A percentile compares a stretch with the other conserved stretches of the same genome.
phyloP scores from a whole-genome alignment of 352 stramenopile genomes.

The Thraustochytrium striatum region DNA sequence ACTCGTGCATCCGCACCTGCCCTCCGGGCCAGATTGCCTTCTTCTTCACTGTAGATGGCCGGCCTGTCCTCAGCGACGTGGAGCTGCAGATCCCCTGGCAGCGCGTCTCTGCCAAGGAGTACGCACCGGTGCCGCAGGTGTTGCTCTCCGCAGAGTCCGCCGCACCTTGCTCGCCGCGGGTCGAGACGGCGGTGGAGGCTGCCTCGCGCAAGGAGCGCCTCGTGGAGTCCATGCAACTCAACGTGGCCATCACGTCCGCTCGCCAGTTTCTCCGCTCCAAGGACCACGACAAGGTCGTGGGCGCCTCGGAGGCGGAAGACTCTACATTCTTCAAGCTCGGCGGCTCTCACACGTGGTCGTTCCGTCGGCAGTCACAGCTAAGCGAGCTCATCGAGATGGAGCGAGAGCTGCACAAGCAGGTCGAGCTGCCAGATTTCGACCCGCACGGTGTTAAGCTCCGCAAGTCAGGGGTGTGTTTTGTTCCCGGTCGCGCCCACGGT shows the following conservation, averaged over 20 bases:
- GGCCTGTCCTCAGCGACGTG: not conserved
- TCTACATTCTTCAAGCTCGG: too few relatives aligned
- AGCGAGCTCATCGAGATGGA: too few relatives aligned
- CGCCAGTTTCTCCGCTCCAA: not conserved
- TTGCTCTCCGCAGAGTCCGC: too few relatives aligned
- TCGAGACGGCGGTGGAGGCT: too few relatives aligned
- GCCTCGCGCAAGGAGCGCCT: not conserved
- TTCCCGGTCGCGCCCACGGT: too few relatives aligned
- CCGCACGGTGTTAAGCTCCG: too few relatives aligned
- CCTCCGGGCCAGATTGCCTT: constrained; percentile 27
- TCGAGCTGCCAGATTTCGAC: too few relatives aligned
- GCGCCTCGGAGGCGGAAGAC: not conserved
- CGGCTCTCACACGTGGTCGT: too few relatives aligned
- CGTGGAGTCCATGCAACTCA: not conserved
- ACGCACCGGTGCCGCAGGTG: not conserved
- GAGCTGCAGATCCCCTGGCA: not conserved
- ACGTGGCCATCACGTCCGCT: not conserved
- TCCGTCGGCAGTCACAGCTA: too few relatives aligned
- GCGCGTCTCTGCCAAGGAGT: not conserved
- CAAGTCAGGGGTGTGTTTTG: too few relatives aligned
- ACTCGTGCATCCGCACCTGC: not conserved
- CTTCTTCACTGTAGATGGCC: constrained; percentile 28
- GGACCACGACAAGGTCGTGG: not conserved
- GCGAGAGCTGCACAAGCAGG: too few relatives aligned
- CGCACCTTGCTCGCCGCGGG: too few relatives aligned